These are phyloP conservation scores for Neonectria ditissima DNA, from an alignment of 2,329 filamentous ascomycete species.

Conservation along the genomic window DNA sequence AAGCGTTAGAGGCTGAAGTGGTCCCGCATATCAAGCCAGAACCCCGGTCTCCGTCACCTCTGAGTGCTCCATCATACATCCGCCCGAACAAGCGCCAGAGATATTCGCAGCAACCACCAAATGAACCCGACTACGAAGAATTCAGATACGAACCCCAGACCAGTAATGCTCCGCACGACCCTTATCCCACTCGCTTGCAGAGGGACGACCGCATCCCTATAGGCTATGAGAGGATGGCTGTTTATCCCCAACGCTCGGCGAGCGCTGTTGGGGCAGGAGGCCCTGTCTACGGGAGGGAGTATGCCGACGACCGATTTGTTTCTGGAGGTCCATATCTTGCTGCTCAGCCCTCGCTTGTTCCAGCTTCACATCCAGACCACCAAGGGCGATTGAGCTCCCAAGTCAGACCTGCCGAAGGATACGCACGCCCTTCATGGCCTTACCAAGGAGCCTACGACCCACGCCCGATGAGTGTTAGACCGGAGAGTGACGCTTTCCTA, in stretches of 20 bases:
- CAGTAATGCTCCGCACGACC: constrained; percentile 51
- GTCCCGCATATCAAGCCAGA: constrained; percentile 73
- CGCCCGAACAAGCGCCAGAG: constrained; percentile 69
- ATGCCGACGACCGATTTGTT: constrained; percentile 48
- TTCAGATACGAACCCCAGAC: constrained; percentile 57
- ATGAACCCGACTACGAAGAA: constrained; percentile 49
- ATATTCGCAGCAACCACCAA: constrained; percentile 56
- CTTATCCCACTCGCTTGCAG: constrained; percentile 46
- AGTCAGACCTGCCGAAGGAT: constrained; percentile 54
- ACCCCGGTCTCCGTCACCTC: constrained; percentile 72
- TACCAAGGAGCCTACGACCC: constrained; percentile 58
- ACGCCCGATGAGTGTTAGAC: constrained; percentile 61
- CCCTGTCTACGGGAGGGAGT: constrained; percentile 49
- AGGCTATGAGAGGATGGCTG: constrained; percentile 49
- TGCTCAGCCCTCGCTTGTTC: constrained; percentile 53
- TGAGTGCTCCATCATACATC: constrained; percentile 63
- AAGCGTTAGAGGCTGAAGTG: constrained; percentile 59
- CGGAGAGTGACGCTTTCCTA: constrained; percentile 64
- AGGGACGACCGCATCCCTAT: constrained; percentile 49
- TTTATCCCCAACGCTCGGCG: constrained; percentile 41
- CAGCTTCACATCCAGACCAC: constrained; percentile 49
- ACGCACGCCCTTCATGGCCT: constrained; percentile 56
- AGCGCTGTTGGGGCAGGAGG: constrained; percentile 44
- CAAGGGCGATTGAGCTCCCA: constrained; percentile 50
- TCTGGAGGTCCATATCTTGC: constrained; percentile 48